Conservation (phyloP, 2,329 filamentous ascomycete genomes). For the Neophaeococcomyces mojaviensis region DNA sequence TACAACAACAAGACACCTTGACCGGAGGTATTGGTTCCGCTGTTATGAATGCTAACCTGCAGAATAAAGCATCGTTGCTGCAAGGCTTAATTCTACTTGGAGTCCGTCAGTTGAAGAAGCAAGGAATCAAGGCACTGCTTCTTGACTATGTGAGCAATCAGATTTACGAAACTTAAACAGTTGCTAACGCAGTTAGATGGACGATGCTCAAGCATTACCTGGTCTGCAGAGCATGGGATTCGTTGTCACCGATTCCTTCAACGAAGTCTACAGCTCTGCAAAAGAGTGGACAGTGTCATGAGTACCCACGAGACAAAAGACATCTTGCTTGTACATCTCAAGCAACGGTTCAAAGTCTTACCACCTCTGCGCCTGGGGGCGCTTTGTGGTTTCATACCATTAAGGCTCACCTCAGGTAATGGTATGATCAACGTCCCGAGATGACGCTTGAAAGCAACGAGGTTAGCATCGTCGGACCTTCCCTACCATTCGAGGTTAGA, state of each 20-base stretch:
- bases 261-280: conserved; percentile 67
- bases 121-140: conserved; percentile 65
- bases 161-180: background rate
- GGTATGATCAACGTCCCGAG: background rate
- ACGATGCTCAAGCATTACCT: conserved; percentile 65
- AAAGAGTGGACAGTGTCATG: conserved; percentile 49
- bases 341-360: no score
- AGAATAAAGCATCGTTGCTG: conserved; percentile 62
- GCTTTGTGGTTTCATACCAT: background rate
- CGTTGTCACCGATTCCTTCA: conserved; percentile 67
- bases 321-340: background rate
- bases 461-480: background rate
- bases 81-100: conserved; percentile 76
- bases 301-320: background rate
- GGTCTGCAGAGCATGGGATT: conserved; percentile 74
- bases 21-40: conserved; percentile 74
- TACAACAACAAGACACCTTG: conserved; percentile 52
- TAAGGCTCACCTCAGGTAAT: background rate
- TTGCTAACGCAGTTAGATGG: conserved; percentile 46
- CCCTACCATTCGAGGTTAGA: background rate
- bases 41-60: conserved; percentile 61
- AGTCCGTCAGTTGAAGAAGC: conserved; percentile 71
- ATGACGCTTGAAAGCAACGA: background rate
- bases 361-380: background rate
- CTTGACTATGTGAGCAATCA: conserved; percentile 65